Conservation (phyloP, 1,139 yeast species). For the Pichia terricola region DNA sequence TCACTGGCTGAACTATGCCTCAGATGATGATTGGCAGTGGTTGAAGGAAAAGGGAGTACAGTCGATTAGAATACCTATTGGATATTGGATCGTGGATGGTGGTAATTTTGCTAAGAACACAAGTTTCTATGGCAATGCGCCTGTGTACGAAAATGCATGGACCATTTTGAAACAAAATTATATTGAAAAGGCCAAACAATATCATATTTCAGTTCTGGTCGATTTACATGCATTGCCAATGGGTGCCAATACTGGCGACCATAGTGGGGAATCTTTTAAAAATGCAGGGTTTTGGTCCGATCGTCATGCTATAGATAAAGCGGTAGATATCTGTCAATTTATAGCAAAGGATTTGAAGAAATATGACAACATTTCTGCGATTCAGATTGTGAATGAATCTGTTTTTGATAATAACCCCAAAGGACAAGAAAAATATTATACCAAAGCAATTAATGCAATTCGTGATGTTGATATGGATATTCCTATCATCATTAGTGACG, state of each 20-base stretch:
- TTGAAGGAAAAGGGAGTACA: slow-evolving; percentile 57
- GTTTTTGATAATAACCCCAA: slow-evolving; percentile 46
- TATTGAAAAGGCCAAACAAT: slow-evolving; percentile 43
- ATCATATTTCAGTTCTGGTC: slow-evolving; percentile 62
- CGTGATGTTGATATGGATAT: slow-evolving; percentile 44
- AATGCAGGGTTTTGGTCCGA: slow-evolving; percentile 58
- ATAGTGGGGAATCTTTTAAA: slow-evolving; percentile 61
- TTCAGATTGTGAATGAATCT: slow-evolving; percentile 83
- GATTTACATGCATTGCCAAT: slow-evolving; percentile 90
- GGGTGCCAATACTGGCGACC: slow-evolving; percentile 82
- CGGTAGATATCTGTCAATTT: slow-evolving; percentile 45
- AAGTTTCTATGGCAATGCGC: slow-evolving; percentile 44
- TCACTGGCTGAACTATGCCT: slow-evolving; percentile 63
- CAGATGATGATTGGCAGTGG: slow-evolving; percentile 75
- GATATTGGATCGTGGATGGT: slow-evolving; percentile 80
- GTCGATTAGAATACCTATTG: slow-evolving; percentile 76
- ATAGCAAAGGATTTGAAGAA: slow-evolving; percentile 48
- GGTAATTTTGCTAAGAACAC: slow-evolving; percentile 50
- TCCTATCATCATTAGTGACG: slow-evolving; percentile 81
- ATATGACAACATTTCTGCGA: slow-evolving; percentile 64
- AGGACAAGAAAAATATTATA: slow-evolving; percentile 52
- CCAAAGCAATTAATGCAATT: slow-evolving; percentile 55
- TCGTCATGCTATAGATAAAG: slow-evolving; percentile 34
- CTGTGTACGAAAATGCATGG: slow-evolving; percentile 72
- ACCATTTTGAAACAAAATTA: slow-evolving; percentile 31